phyloP scores from a whole-genome alignment of 1,139 yeast species.

The Meyerozyma elateridarum region DNA sequence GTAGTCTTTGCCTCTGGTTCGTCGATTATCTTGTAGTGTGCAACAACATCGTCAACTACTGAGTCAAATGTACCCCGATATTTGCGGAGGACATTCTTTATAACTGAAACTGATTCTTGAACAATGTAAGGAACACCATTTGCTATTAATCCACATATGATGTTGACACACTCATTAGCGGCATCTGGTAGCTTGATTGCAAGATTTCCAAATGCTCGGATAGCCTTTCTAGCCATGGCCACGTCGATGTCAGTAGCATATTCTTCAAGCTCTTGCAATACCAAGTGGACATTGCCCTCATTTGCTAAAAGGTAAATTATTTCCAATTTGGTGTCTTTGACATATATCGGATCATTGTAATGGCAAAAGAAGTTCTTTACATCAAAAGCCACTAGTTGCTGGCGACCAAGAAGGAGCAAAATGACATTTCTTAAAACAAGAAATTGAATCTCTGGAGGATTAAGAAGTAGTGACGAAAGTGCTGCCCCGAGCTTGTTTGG shows the following conservation, averaged over 20 bases:
- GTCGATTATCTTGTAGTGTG: slow-evolving; percentile 46
- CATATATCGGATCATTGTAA: slow-evolving; percentile 80
- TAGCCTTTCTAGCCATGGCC: slow-evolving; percentile 81
- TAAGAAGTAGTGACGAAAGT: slow-evolving; percentile 63
- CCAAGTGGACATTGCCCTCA: slow-evolving; percentile 54
- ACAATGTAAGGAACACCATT: slow-evolving; percentile 71
- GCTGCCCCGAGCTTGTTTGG: slow-evolving; percentile 68
- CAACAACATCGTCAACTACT: slow-evolving; percentile 37
- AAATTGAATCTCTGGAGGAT: slow-evolving; percentile 83
- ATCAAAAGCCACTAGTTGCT: slow-evolving; percentile 58
- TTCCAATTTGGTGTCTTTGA: slow-evolving; percentile 87
- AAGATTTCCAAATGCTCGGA: slow-evolving; percentile 83
- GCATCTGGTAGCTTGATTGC: slow-evolving; percentile 65
- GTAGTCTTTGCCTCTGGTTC: slow-evolving; percentile 81
- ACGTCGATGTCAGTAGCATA: slow-evolving; percentile 85
- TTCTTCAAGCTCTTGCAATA: slow-evolving; percentile 73
- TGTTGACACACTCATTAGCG: slow-evolving; percentile 61
- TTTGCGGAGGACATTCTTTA: slow-evolving; percentile 70
- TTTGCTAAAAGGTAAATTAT: slow-evolving; percentile 76
- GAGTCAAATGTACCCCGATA: slow-evolving; percentile 53
- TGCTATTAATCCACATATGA: slow-evolving; percentile 54
- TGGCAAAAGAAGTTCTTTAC: slow-evolving; percentile 77
- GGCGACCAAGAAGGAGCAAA: slow-evolving; percentile 62
- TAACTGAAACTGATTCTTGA: slow-evolving; percentile 75
- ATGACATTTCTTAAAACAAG: slow-evolving; percentile 78